Evolutionary conservation across 2,329 filamentous ascomycete genomes (phyloP), one percentile per base, ranked within the genome.

Genomic region (Cercospora brassicicola): DNA sequence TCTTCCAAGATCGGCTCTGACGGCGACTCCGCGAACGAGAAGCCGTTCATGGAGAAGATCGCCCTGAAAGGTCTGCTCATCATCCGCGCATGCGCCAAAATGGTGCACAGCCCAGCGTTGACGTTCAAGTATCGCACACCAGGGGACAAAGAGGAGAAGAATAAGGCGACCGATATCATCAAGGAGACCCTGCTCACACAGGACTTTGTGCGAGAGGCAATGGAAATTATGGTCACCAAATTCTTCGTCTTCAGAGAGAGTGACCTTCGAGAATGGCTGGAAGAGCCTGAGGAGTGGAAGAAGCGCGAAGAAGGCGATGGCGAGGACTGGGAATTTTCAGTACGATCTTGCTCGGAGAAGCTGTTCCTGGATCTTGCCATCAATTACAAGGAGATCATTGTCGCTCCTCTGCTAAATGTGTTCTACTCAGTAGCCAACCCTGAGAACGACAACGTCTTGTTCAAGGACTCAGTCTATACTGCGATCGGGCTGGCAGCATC

Each of bases 271-370:
- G 91, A 93, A 67, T 99, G 95, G 95, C 91, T 96, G 59, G 91
- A 96, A 76, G 93, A 97, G 67, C 93, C 94, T 0, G 93, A 99
- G 78, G 93, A 96, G 64, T 99, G 95, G 94, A 94, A 97, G 79
- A 90, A 91, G 71, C 89, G 90, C 74, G 93, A 97, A 82, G 93
- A 96, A 75, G 91, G 90, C 68, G 88, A 92, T 67, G 89, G 91
- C 39, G 91, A 93, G 73, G 92, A 91, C 1, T 98, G 91, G 86
- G 93, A 98, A 76, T 97, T 94, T 82, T 92, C 94, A 67, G 90
- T 98, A 63, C 89, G 94, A 33, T 92, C 94, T 2, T 98, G 94
- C 77, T 90, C 95, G 0, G 95, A 99, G 80, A 96, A 94, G 79
- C 85, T 99, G 13, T 97, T 98, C 79, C 85, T 97, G 73, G 94